phyloP scores from a whole-genome alignment of 2,329 filamentous ascomycete genomes.

The Trichoderma cornu-damae region DNA sequence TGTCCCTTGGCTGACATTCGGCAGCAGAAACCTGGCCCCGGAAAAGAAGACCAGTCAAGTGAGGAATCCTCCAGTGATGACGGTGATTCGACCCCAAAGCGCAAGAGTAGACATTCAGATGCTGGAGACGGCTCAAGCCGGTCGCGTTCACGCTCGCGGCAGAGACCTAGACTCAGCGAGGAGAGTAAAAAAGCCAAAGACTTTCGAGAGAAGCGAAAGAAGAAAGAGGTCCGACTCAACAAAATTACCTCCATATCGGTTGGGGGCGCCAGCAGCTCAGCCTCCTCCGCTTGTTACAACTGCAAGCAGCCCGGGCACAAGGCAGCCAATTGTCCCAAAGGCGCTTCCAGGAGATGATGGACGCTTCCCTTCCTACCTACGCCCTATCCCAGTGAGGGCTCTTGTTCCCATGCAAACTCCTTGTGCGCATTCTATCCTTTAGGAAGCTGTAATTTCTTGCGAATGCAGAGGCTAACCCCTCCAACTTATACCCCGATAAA shows the following conservation, averaged over 20 bases:
- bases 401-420: neutral
- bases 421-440: neutral
- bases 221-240: slow-evolving; percentile 64
- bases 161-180: slow-evolving; percentile 26
- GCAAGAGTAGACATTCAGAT: slow-evolving; percentile 28
- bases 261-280: slow-evolving; percentile 26
- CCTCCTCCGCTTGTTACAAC: slow-evolving; percentile 48
- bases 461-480: neutral
- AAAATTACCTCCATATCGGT: slow-evolving; percentile 57
- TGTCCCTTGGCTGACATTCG: slow-evolving; percentile 9
- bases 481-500: slow-evolving; percentile 4
- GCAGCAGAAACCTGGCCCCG: slow-evolving; percentile 2
- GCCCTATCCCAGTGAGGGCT: neutral
- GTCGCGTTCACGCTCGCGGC: slow-evolving; percentile 34
- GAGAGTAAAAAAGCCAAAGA: slow-evolving; percentile 39
- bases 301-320: slow-evolving; percentile 61
- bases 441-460: neutral
- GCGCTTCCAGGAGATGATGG: slow-evolving; percentile 4
- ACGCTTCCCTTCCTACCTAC: neutral
- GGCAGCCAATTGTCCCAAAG: slow-evolving; percentile 48
- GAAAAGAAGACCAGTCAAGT: slow-evolving; percentile 26
- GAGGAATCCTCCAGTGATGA: slow-evolving; percentile 27
- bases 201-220: slow-evolving; percentile 54
- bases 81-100: slow-evolving; percentile 24
- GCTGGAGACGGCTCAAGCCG: slow-evolving; percentile 26